A percentile compares a stretch with the other conserved stretches of the same genome.
phyloP scores from a whole-genome alignment of 2,329 filamentous ascomycete genomes.

The Exophiala calicioides region DNA sequence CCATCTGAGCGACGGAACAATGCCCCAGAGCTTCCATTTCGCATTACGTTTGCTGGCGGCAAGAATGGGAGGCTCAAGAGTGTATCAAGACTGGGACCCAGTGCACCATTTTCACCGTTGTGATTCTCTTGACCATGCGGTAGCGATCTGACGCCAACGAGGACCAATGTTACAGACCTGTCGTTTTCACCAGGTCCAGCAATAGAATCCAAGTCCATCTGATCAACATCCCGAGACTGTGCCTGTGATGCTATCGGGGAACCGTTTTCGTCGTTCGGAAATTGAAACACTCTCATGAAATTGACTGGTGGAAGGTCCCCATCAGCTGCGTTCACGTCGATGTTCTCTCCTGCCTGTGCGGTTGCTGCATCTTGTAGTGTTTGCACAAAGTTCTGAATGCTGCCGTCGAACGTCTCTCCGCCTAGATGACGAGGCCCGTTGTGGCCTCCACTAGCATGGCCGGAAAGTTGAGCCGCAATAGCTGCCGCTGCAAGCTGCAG shows the following conservation, averaged over 20 bases:
- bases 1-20: slow-evolving; percentile 56
- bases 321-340: slow-evolving; percentile 40
- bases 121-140: slow-evolving; percentile 52
- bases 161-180: slow-evolving; percentile 67
- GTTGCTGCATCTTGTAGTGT: slow-evolving; percentile 64
- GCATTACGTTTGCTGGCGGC: slow-evolving; percentile 45
- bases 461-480: slow-evolving; percentile 65
- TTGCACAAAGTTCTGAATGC: slow-evolving; percentile 63
- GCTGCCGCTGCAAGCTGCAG: slow-evolving; percentile 64
- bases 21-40: slow-evolving; percentile 50
- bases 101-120: slow-evolving; percentile 37
- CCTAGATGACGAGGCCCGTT: slow-evolving; percentile 58
- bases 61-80: slow-evolving; percentile 48
- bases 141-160: slow-evolving; percentile 68
- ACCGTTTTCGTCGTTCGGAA: slow-evolving; percentile 54
- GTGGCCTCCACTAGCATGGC: slow-evolving; percentile 57
- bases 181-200: slow-evolving; percentile 50
- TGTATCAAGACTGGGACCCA: slow-evolving; percentile 47
- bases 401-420: slow-evolving; percentile 60
- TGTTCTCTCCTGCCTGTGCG: slow-evolving; percentile 51
- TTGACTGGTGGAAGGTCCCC: slow-evolving; percentile 60
- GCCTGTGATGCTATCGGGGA: slow-evolving; percentile 31
- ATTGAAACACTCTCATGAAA: slow-evolving; percentile 69
- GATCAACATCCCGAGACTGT: slow-evolving; percentile 35
- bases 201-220: slow-evolving; percentile 44